Evolutionary conservation across 2,329 filamentous ascomycete species (phyloP).

Genomic region (Raffaelea ambrosiae): DNA sequence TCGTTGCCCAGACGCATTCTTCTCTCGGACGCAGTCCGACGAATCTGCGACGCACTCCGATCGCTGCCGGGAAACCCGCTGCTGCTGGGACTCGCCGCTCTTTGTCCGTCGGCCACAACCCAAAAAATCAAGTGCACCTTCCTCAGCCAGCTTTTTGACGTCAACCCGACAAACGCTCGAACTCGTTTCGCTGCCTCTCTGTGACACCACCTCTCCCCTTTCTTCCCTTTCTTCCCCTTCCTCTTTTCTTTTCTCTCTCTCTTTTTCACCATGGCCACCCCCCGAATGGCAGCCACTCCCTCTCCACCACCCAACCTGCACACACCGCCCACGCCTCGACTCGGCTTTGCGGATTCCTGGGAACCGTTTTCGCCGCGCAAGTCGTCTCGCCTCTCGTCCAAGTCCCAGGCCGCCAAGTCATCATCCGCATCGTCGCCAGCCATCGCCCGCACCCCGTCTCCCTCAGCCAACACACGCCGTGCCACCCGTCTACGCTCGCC

Average conservation of each 20-base stretch:
- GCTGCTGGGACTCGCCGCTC: neutral
- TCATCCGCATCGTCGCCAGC: slow-evolving; percentile 23
- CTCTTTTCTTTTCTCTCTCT: neutral
- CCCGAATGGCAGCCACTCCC: slow-evolving; percentile 40
- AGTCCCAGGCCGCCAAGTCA: slow-evolving; percentile 1
- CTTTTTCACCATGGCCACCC: slow-evolving; percentile 25
- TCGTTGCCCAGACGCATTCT: neutral
- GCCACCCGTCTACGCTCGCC: slow-evolving; percentile 20
- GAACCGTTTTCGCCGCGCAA: slow-evolving; percentile 66
- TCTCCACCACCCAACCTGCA: slow-evolving; percentile 49
- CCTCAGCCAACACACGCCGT: slow-evolving; percentile 20
- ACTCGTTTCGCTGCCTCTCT: neutral
- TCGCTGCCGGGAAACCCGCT: neutral
- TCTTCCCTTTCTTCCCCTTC: neutral
- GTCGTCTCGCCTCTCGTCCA: slow-evolving; percentile 50
- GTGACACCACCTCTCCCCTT: neutral
- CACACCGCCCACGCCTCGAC: slow-evolving; percentile 61
- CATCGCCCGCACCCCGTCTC: slow-evolving; percentile 46
- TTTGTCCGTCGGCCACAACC: neutral
- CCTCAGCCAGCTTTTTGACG: too few species aligned
- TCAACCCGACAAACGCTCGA: too few species aligned
- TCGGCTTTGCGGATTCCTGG: slow-evolving; percentile 60
- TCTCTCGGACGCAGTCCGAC: neutral
- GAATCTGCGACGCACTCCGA: too few species aligned
- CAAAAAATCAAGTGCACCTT: neutral